These are phyloP conservation scores for Colletotrichum acutatum DNA, from an alignment of 2,329 filamentous ascomycete genomes.

Conservation along the genomic window DNA sequence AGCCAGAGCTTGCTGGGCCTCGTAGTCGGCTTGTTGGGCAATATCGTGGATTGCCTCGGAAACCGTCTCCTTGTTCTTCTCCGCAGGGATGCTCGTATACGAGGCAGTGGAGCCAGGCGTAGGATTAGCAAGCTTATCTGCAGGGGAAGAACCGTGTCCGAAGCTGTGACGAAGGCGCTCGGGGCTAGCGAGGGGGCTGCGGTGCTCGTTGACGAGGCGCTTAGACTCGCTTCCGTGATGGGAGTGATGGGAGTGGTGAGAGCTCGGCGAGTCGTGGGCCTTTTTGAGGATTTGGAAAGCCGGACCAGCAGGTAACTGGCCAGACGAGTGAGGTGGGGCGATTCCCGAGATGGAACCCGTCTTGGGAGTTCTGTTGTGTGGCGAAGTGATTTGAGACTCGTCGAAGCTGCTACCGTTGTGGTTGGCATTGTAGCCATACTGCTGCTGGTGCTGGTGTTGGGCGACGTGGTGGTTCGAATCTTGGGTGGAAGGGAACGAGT, in stretches of 20 bases:
- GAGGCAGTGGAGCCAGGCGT: slow-evolving; percentile 36
- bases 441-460: slow-evolving; percentile 31
- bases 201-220: slow-evolving; percentile 50
- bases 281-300: slow-evolving; percentile 64
- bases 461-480: slow-evolving; percentile 37
- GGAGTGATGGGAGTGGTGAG: slow-evolving; percentile 39
- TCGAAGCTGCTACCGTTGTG: slow-evolving; percentile 45
- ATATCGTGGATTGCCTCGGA: slow-evolving; percentile 76
- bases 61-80: slow-evolving; percentile 71
- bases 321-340: slow-evolving; percentile 39
- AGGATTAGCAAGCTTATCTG: slow-evolving; percentile 34
- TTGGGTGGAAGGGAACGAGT: slow-evolving; percentile 35
- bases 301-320: slow-evolving; percentile 46
- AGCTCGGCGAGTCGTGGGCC: slow-evolving; percentile 49
- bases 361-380: slow-evolving; percentile 55
- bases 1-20: slow-evolving; percentile 74
- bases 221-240: slow-evolving; percentile 54
- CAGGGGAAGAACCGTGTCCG: slow-evolving; percentile 46
- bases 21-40: slow-evolving; percentile 61
- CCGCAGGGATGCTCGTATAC: slow-evolving; percentile 34
- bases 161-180: slow-evolving; percentile 52
- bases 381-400: slow-evolving; percentile 53
- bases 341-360: slow-evolving; percentile 48
- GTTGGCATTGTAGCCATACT: slow-evolving; percentile 42
- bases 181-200: slow-evolving; percentile 57